These are phyloP conservation scores for Aspergillus proliferans DNA, from an alignment of 2,329 filamentous ascomycete species.

Conservation along the genomic window DNA sequence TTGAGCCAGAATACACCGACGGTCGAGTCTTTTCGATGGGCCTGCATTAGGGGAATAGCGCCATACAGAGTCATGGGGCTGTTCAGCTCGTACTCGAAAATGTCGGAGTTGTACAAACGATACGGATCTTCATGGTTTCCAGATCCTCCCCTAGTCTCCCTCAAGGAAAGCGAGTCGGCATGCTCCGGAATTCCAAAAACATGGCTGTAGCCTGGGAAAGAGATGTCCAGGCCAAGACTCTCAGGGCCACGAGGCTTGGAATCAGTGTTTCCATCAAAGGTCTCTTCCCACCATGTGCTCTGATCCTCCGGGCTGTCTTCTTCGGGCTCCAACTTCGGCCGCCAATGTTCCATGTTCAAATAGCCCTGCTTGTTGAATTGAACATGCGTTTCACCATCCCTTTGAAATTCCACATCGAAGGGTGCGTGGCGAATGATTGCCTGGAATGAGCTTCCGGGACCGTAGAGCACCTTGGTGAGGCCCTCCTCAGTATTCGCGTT, in stretches of 20 bases:
- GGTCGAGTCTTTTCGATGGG: conserved; percentile 85
- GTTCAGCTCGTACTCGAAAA: conserved; percentile 95
- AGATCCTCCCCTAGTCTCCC: conserved; percentile 76
- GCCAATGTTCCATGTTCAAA: conserved; percentile 93
- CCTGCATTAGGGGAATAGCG: conserved; percentile 96
- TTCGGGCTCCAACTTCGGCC: conserved; percentile 67
- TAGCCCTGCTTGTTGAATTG: conserved; percentile 85
- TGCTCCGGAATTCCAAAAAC: conserved; percentile 95
- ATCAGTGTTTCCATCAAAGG: conserved; percentile 91
- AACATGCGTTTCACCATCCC: conserved; percentile 74
- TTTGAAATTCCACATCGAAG: conserved; percentile 78
- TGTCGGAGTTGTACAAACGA: conserved; percentile 89
- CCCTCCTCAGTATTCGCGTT: conserved; percentile 59
- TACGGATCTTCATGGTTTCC: conserved; percentile 86
- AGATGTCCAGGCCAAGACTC: conserved; percentile 83
- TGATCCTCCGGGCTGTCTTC: conserved; percentile 54
- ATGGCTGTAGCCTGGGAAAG: conserved; percentile 84
- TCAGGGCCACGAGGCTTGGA: conserved; percentile 92
- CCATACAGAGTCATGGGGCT: conserved; percentile 98
- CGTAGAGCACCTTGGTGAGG: conserved; percentile 70
- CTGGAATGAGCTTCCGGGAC: conserved; percentile 67
- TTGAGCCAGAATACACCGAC: conserved; percentile 98
- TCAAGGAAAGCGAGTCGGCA: conserved; percentile 78
- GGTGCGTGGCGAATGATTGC: conserved; percentile 78
- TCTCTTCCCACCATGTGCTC: conserved; percentile 96